A percentile compares a stretch with the other conserved stretches of the same genome.
Evolutionary conservation across 192 early-diverging fungal genomes (phyloP).

Genomic region (Backusella morwellensis): DNA sequence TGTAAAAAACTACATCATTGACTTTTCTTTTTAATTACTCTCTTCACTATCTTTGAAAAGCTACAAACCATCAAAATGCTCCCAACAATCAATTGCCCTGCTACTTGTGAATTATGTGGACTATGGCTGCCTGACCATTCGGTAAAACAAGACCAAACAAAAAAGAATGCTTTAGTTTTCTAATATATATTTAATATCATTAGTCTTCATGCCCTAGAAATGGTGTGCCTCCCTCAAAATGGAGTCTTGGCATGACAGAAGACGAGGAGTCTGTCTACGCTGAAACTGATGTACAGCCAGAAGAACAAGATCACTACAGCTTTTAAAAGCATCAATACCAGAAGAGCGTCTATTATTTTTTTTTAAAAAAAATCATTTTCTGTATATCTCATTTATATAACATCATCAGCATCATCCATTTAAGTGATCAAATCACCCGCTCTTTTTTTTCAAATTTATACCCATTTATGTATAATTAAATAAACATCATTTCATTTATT

Average conservation of each 20-base stretch:
- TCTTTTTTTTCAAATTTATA: background rate
- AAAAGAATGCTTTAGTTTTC: background rate
- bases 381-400: background rate
- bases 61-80: background rate
- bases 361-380: background rate
- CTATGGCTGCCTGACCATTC: slow-evolving; percentile 22
- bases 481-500: background rate
- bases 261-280: background rate
- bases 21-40: background rate
- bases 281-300: background rate
- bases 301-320: background rate
- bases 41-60: background rate
- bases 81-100: background rate
- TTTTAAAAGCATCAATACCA: background rate
- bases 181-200: background rate
- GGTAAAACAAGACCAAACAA: slow-evolving; percentile 6
- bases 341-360: background rate
- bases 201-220: slow-evolving; percentile 7
- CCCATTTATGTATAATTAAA: background rate
- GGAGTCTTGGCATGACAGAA: background rate
- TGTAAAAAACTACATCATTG: background rate
- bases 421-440: background rate
- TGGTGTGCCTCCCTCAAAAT: slow-evolving; percentile 14
- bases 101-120: slow-evolving; percentile 32
- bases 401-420: background rate